Evolutionary conservation across 768 basidiomycete species (phyloP).

Genomic region (Tubosaeta sp.): DNA sequence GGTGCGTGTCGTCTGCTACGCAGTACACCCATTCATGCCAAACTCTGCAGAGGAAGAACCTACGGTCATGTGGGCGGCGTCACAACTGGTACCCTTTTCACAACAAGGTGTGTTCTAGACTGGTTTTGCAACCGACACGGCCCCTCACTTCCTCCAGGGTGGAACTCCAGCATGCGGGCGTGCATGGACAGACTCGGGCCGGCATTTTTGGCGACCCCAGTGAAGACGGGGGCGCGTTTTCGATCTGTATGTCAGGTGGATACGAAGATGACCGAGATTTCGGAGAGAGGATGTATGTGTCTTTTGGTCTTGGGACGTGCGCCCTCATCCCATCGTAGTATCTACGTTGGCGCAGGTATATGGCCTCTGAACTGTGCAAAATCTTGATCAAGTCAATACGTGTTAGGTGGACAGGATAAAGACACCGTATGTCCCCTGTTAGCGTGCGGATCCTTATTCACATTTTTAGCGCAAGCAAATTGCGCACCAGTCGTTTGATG

Average conservation of each 20-base stretch:
- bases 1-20: constrained; percentile 5
- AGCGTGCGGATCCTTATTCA: no score
- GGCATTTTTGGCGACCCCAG: constrained; percentile 37
- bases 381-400: not conserved
- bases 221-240: constrained; percentile 32
- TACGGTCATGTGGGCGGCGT: constrained; percentile 31
- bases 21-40: not conserved
- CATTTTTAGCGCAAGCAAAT: constrained; percentile 18
- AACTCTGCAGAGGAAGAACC: constrained; percentile 7
- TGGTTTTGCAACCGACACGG: not conserved
- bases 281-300: constrained; percentile 36
- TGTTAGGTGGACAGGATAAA: constrained; percentile 22
- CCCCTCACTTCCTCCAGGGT: constrained; percentile 13
- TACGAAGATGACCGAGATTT: constrained; percentile 39
- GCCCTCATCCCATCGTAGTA: constrained; percentile 21
- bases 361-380: no score
- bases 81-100: constrained; percentile 21
- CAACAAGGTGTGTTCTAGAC: constrained; percentile 4
- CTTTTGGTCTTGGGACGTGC: not conserved
- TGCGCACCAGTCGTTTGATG: constrained; percentile 21
- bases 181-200: constrained; percentile 32
- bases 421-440: constrained; percentile 10
- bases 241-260: constrained; percentile 40
- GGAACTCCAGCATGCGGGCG: constrained; percentile 22
- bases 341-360: constrained; percentile 31